phyloP scores from a whole-genome alignment of 495 filamentous ascomycete genomes.

The Parmelia sp. region DNA sequence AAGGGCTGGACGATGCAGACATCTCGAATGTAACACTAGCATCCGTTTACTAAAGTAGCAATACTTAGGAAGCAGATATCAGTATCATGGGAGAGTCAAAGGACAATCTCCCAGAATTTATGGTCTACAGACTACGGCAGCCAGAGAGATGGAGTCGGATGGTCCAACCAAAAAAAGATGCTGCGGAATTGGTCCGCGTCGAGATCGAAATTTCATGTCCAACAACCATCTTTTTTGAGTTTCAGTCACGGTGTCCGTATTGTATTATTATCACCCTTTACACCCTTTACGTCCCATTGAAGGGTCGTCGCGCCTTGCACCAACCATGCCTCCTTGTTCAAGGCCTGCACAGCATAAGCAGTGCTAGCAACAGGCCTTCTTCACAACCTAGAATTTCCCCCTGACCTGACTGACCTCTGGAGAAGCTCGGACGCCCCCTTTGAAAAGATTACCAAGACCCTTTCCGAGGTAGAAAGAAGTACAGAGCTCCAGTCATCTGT shows the following conservation, averaged over 20 bases:
- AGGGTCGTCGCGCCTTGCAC: not conserved
- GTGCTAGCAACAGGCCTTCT: not conserved
- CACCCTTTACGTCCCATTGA: not conserved
- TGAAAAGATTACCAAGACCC: not conserved
- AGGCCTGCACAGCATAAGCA: not conserved
- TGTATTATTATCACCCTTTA: too few species aligned
- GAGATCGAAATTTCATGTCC: not conserved
- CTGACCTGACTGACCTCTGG: not conserved
- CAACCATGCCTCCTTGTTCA: not conserved
- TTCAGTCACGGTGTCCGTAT: not conserved
- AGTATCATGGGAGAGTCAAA: not conserved
- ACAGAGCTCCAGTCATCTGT: not conserved
- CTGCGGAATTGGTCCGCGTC: slow-evolving; percentile 7
- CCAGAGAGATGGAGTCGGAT: too few species aligned
- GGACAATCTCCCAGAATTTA: too few species aligned
- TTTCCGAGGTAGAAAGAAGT: not conserved
- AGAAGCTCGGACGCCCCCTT: not conserved
- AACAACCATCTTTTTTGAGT: not conserved
- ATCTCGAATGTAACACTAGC: slow-evolving; percentile 3
- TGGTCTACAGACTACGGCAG: too few species aligned
- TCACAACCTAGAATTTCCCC: not conserved
- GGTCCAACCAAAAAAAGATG: not conserved
- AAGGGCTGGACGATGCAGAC: slow-evolving; percentile 7
- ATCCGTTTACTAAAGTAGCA: slow-evolving; percentile 7
- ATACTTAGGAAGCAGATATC: not conserved